phyloP scores from a whole-genome alignment of 495 filamentous ascomycete species.

The Penicillium crystallinum region DNA sequence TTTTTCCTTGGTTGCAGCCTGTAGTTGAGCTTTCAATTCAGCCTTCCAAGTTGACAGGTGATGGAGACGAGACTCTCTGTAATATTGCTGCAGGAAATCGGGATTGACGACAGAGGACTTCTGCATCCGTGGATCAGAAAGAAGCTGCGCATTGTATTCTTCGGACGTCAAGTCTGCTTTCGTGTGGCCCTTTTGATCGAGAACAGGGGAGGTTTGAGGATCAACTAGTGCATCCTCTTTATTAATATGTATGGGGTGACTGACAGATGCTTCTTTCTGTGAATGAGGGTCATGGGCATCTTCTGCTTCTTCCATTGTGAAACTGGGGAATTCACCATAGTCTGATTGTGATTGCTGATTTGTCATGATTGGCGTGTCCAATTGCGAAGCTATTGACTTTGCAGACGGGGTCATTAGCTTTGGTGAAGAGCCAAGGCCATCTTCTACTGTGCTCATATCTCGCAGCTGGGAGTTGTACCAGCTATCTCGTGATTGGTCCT shows the following conservation, averaged over 20 bases:
- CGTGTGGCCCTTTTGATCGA: conserved; percentile 9
- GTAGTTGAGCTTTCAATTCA: conserved; percentile 80
- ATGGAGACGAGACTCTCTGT: conserved; percentile 87
- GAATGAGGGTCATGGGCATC: not conserved
- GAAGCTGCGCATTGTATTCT: conserved; percentile 78
- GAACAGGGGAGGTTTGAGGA: not conserved
- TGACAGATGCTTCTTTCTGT: not conserved
- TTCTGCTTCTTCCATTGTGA: conserved; percentile 21
- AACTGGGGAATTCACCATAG: conserved; percentile 45
- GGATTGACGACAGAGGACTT: conserved; percentile 86
- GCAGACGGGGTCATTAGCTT: conserved; percentile 4
- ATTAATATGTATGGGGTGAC: not conserved
- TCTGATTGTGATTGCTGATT: conserved; percentile 30
- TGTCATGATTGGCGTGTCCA: not conserved
- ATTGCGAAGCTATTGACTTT: not conserved
- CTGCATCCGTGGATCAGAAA: conserved; percentile 75
- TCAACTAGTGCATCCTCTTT: conserved; percentile 8
- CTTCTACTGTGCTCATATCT: conserved; percentile 17
- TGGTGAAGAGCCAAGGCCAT: not conserved
- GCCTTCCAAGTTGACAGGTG: conserved; percentile 96
- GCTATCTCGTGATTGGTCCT: conserved; percentile 67
- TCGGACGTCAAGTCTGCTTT: conserved; percentile 66
- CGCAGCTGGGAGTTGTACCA: conserved; percentile 74
- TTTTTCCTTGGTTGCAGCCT: conserved; percentile 68
- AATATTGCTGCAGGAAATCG: conserved; percentile 88